Evolutionary conservation across 202 grass and related monocot genomes (phyloP).

Genomic region (Cymbopogon flexuosus): DNA sequence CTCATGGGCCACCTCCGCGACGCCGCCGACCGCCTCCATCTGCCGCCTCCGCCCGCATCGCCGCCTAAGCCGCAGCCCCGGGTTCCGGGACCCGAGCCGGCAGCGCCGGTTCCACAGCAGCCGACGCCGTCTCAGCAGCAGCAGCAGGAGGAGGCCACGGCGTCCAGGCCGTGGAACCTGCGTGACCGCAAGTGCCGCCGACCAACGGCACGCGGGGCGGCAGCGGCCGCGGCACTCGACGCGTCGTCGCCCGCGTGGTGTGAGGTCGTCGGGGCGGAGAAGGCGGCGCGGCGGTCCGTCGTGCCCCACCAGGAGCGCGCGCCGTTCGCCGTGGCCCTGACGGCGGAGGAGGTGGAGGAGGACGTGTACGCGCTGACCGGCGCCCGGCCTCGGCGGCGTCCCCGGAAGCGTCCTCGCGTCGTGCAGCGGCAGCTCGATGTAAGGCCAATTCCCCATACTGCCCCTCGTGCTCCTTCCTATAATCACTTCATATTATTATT

Average conservation of each 20-base stretch:
- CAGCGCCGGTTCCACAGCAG: background rate
- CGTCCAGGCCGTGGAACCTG: constrained; percentile 60
- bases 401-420: constrained; percentile 54
- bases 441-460: constrained; percentile 41
- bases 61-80: background rate
- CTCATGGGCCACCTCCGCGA: constrained; percentile 55
- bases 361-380: constrained; percentile 82
- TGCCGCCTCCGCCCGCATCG: background rate
- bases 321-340: constrained; percentile 51
- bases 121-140: background rate
- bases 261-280: background rate
- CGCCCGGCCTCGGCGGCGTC: constrained; percentile 61
- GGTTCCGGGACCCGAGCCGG: background rate
- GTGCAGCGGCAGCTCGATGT: constrained; percentile 88
- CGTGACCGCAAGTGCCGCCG: constrained; percentile 47
- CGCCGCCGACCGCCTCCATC: constrained; percentile 35
- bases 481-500: background rate
- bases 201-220: constrained; percentile 11
- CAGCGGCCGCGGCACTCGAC: background rate
- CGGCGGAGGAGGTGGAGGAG: constrained; percentile 71
- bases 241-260: constrained; percentile 2
- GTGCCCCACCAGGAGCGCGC: constrained; percentile 11
- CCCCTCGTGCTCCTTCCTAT: constrained; percentile 1
- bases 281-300: background rate
- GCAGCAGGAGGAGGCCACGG: background rate